Percentiles rank a stretch among this genome's conserved stretches.
phyloP scores from a whole-genome alignment of 805 yeast species.

The Candida vaughaniae region DNA sequence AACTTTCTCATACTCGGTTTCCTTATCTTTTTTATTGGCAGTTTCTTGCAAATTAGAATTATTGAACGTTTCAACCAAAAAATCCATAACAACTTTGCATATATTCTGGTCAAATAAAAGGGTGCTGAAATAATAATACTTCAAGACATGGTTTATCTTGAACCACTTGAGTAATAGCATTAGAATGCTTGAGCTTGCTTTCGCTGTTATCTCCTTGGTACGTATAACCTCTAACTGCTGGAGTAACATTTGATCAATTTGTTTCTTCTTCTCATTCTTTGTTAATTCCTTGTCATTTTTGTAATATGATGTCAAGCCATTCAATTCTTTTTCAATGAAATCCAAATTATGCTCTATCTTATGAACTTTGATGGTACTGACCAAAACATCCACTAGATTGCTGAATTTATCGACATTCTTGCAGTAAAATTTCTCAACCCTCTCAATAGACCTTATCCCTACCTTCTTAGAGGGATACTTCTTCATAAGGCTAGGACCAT shows the following conservation, averaged over 20 bases:
- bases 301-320: conserved; percentile 30
- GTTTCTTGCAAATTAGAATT: conserved; percentile 31
- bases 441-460: conserved; percentile 42
- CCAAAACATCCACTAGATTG: conserved; percentile 61
- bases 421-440: conserved; percentile 62
- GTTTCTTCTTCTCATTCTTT: conserved; percentile 11
- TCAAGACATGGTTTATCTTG: conserved; percentile 71
- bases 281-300: conserved; percentile 5
- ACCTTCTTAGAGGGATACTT: conserved; percentile 34
- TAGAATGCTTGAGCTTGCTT: conserved; percentile 56
- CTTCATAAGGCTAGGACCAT: conserved; percentile 17
- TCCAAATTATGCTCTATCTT: conserved; percentile 35
- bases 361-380: conserved; percentile 62
- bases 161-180: conserved; percentile 69
- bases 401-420: conserved; percentile 54
- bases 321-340: conserved; percentile 35
- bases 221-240: conserved; percentile 55
- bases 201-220: conserved; percentile 62
- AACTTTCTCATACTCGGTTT: conserved; percentile 29
- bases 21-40: conserved; percentile 11
- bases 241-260: conserved; percentile 24
- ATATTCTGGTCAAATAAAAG: conserved; percentile 73
- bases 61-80: conserved; percentile 33
- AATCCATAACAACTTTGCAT: conserved; percentile 33
- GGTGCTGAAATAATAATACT: conserved; percentile 71